Percentiles rank a stretch among this genome's conserved stretches.
phyloP scores from a whole-genome alignment of 768 basidiomycete species.

The Solioccasus polychromus region DNA sequence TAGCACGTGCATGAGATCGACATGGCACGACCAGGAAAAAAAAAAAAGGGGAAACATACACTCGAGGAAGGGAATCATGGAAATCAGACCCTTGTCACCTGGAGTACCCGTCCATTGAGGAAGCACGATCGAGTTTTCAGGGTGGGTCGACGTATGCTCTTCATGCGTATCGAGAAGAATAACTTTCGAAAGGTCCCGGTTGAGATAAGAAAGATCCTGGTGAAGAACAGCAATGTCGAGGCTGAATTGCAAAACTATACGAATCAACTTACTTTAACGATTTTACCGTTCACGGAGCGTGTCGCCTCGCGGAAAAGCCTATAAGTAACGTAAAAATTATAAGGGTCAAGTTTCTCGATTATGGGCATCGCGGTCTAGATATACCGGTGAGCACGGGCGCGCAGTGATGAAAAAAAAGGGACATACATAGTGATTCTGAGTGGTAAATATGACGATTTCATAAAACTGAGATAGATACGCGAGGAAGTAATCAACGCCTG shows the following conservation, averaged over 20 bases:
- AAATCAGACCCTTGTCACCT: constrained; percentile 73
- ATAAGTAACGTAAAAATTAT: constrained; percentile 84
- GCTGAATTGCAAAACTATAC: neutral
- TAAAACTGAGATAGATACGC: constrained; percentile 98
- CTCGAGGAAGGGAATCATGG: constrained; percentile 97
- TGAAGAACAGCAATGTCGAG: neutral
- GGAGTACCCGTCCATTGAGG: constrained; percentile 84
- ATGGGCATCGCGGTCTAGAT: constrained; percentile 81
- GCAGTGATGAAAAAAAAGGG: neutral
- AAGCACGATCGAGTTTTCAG: constrained; percentile 83
- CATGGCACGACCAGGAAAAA: neutral
- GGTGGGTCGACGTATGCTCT: constrained; percentile 75
- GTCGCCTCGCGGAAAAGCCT: constrained; percentile 93
- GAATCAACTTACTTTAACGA: constrained; percentile 67
- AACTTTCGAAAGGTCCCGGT: constrained; percentile 90
- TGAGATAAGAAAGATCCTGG: constrained; percentile 90
- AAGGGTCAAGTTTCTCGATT: constrained; percentile 91
- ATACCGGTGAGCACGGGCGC: neutral
- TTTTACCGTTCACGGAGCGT: constrained; percentile 72
- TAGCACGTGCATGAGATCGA: neutral
- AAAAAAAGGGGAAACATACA: constrained; percentile 42
- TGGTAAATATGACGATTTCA: constrained; percentile 95
- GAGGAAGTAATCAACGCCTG: constrained; percentile 97
- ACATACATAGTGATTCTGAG: constrained; percentile 84
- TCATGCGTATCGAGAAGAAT: constrained; percentile 81